A percentile compares a stretch with the other conserved stretches of the same genome.
Conservation (phyloP, 768 basidiomycete species). For the Phylloporus arenicola region DNA sequence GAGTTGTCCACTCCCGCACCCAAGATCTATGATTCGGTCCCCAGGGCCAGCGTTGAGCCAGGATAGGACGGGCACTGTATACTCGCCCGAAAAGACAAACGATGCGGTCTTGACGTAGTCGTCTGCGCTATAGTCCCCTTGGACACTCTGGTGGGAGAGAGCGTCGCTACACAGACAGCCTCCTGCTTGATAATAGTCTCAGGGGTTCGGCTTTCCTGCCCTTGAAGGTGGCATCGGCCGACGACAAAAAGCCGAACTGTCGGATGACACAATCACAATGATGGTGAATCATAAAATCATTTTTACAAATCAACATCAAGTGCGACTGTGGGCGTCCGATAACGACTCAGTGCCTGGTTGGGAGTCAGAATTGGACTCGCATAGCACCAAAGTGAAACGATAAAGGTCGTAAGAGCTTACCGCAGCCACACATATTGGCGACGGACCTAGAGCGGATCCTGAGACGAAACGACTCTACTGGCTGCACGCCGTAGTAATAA, state of each 20-base stretch:
- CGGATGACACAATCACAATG: background rate
- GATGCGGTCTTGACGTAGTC: conserved; percentile 59
- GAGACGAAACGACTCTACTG: background rate
- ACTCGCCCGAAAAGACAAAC: conserved; percentile 58
- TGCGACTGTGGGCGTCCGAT: no score
- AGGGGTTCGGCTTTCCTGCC: conserved; percentile 8
- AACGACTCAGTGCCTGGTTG: no score
- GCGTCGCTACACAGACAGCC: background rate
- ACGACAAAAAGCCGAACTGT: conserved; percentile 10
- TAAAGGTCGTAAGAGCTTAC: background rate
- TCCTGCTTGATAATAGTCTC: conserved; percentile 1
- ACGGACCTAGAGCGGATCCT: background rate
- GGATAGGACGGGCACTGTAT: conserved; percentile 49
- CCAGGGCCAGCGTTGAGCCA: conserved; percentile 60
- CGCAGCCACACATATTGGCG: no score
- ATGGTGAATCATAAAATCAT: no score
- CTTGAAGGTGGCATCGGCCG: conserved; percentile 20
- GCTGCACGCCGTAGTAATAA: background rate
- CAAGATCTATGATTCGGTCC: conserved; percentile 69
- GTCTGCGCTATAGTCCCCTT: conserved; percentile 51
- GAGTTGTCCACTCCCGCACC: conserved; percentile 81
- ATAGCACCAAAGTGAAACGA: background rate
- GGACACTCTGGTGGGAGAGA: background rate
- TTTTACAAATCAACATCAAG: no score
- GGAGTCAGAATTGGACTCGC: no score